Evolutionary conservation across 768 basidiomycete genomes (phyloP), one percentile per base, ranked within the genome.

Genomic region (Leccinum fibrillosum): DNA sequence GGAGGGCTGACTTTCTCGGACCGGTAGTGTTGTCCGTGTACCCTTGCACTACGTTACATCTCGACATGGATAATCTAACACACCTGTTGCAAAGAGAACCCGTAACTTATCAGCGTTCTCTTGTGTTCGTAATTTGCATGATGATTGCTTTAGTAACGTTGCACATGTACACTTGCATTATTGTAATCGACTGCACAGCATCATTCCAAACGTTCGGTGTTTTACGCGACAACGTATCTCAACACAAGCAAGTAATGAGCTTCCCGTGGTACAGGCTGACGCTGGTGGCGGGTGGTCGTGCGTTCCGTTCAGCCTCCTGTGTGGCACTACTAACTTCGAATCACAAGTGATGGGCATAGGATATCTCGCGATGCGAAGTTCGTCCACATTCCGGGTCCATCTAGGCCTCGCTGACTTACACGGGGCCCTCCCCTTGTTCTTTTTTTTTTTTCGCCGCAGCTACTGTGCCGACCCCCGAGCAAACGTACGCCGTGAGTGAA

Each of bases 201-300:
- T 58, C 3, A 2, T 30, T 52, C 28, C 26, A n/a, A 10, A 17
- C n/a, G 39, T 42, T 42, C 39, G 39, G 42, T 19, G 42, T 48
- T 26, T 63, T 28, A 34, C 34, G 25, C 28, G 25, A 55, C n/a
- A n/a, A 51, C 57, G 47, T 30, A 10, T 35, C 17, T 7, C 8
- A 17, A 39, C 42, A 21, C 5, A 3, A 47, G 15, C 42, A 45
- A 69, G 45, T 30, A 83, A 83, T 84, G 64, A 75, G 72, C 57
- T 85, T 85, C 72, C 85, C 85, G 30, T 86, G 84, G 84, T 68
- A 77, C 63, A 81, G 79, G 68, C 75, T 86, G 62, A 75, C 80
- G 17, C 74, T 77, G 5, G 64, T 74, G 52, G 76, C 83, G 5
- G 57, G 77, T 55, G 76, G 78, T 58, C 65, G 84, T 85, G 66